phyloP scores from a whole-genome alignment of 495 filamentous ascomycete species.

The Penicillium paxilli region DNA sequence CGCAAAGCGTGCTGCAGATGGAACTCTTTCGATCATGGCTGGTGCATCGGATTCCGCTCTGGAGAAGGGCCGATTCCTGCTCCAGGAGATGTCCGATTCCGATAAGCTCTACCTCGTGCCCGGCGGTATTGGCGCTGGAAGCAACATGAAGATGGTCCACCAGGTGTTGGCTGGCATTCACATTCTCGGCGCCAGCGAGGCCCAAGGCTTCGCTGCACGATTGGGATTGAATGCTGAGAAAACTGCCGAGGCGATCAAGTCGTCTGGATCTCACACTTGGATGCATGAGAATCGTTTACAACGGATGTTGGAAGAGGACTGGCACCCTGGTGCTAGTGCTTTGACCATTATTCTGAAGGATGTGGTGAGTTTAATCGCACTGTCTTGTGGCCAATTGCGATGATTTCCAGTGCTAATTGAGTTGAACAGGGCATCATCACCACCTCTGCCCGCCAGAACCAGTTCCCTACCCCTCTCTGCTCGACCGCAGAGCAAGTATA shows the following conservation, averaged over 20 bases:
- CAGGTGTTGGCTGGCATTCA: conserved; percentile 78
- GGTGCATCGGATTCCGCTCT: conserved; percentile 61
- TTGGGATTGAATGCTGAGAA: conserved; percentile 62
- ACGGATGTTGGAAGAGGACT: conserved; percentile 67
- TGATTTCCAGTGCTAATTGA: conserved; percentile 7
- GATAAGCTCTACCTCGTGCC: conserved; percentile 72
- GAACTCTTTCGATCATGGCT: conserved; percentile 80
- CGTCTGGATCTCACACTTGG: conserved; percentile 67
- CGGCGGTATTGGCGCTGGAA: conserved; percentile 74
- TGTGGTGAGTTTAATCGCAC: conserved; percentile 43
- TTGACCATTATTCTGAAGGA: conserved; percentile 80
- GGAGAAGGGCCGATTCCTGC: conserved; percentile 55
- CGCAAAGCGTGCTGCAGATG: conserved; percentile 68
- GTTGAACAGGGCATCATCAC: conserved; percentile 66
- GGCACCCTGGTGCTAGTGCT: conserved; percentile 64
- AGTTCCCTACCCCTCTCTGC: conserved; percentile 69
- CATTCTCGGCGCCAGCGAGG: conserved; percentile 71
- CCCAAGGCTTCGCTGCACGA: conserved; percentile 68
- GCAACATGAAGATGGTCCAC: conserved; percentile 86
- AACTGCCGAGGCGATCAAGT: conserved; percentile 57
- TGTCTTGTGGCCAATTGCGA: not conserved
- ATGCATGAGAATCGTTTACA: conserved; percentile 79
- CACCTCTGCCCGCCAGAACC: conserved; percentile 56
- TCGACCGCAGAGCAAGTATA: conserved; percentile 73
- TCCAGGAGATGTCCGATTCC: conserved; percentile 59